These are phyloP conservation scores for Drechslera avenae DNA, from an alignment of 2,329 filamentous ascomycete genomes.

Conservation along the genomic window DNA sequence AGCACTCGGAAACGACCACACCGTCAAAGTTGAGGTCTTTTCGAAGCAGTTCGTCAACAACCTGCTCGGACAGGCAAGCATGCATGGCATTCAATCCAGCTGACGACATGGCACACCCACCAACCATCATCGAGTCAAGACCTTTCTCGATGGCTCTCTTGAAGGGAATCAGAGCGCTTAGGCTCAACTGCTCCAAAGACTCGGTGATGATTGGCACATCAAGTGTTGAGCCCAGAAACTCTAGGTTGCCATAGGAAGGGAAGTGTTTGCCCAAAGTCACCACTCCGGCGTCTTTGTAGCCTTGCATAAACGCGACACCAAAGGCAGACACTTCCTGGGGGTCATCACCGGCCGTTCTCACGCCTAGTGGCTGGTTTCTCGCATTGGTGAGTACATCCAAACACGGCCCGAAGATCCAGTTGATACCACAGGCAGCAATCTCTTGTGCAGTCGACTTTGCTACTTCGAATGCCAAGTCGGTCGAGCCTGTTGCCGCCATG, in stretches of 20 bases:
- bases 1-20: conserved; percentile 90
- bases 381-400: conserved; percentile 94
- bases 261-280: conserved; percentile 95
- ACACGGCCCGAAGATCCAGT: conserved; percentile 92
- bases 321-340: conserved; percentile 94
- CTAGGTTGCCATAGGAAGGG: conserved; percentile 91
- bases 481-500: conserved; percentile 86
- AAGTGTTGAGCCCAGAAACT: conserved; percentile 87
- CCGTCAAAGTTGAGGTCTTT: conserved; percentile 88
- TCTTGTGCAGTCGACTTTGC: conserved; percentile 93
- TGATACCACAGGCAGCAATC: conserved; percentile 89
- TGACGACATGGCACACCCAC: conserved; percentile 90
- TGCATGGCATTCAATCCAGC: conserved; percentile 94
- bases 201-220: conserved; percentile 97
- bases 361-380: conserved; percentile 86
- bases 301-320: conserved; percentile 86
- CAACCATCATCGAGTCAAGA: conserved; percentile 93
- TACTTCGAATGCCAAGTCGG: conserved; percentile 83
- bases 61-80: conserved; percentile 88
- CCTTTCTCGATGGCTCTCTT: conserved; percentile 86
- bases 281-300: conserved; percentile 88
- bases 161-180: conserved; percentile 91
- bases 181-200: conserved; percentile 85
- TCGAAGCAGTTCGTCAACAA: conserved; percentile 87
- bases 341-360: conserved; percentile 88